Percentiles rank a stretch among this genome's conserved stretches.
Conservation (phyloP, 2,329 filamentous ascomycete genomes). For the Alternaria arborescens region DNA sequence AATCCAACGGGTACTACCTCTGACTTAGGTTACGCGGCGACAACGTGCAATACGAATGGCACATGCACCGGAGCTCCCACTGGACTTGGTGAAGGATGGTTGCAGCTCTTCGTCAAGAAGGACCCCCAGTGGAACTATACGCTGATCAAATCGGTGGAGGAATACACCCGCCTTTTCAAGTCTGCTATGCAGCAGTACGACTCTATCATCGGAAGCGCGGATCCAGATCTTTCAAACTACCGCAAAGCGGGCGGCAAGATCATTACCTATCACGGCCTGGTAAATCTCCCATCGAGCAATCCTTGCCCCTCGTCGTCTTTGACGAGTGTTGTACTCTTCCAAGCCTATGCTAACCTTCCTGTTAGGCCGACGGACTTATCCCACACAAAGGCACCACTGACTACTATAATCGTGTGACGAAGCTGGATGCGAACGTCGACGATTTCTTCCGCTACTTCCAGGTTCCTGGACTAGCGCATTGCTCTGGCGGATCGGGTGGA, state of each 20-base stretch:
- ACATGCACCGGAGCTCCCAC: neutral
- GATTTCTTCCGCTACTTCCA: slow-evolving; percentile 37
- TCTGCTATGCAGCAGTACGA: slow-evolving; percentile 15
- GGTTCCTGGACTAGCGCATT: slow-evolving; percentile 36
- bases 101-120: slow-evolving; percentile 23
- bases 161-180: neutral
- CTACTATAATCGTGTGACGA: slow-evolving; percentile 25
- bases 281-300: neutral
- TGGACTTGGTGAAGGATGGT: slow-evolving; percentile 2
- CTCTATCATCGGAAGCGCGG: slow-evolving; percentile 22
- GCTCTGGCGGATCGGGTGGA: slow-evolving; percentile 26
- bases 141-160: neutral
- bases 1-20: neutral
- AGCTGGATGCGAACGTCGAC: slow-evolving; percentile 16
- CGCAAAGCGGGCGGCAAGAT: slow-evolving; percentile 31
- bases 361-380: slow-evolving; percentile 1
- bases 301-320: neutral
- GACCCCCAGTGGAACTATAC: slow-evolving; percentile 13
- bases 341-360: neutral
- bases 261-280: slow-evolving; percentile 36
- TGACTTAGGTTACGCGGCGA: slow-evolving; percentile 15
- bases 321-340: neutral
- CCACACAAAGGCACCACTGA: slow-evolving; percentile 14
- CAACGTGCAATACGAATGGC: slow-evolving; percentile 17
- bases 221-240: slow-evolving; percentile 32